These are phyloP conservation scores for Carpediemonas membranifera DNA, from an alignment of 78 protist species.

Conservation along the genomic window DNA sequence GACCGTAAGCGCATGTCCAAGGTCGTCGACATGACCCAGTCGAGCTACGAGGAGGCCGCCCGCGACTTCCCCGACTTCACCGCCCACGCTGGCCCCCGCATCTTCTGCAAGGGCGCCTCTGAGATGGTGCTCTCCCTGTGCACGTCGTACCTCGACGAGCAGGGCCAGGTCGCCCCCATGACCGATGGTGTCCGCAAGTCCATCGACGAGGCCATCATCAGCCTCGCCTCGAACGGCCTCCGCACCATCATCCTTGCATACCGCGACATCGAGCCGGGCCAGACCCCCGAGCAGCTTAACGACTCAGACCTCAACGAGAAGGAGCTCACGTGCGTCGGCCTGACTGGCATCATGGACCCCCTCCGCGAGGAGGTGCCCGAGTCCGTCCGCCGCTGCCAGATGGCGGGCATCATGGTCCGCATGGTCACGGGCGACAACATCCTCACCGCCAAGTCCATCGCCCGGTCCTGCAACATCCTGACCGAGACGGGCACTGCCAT, in stretches of 20 bases:
- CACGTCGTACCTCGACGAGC: background rate
- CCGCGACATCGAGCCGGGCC: too few relatives aligned
- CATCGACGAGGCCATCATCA: slow-evolving; percentile 25
- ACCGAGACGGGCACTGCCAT: slow-evolving; percentile 20
- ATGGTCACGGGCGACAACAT: too few relatives aligned
- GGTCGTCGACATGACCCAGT: too few relatives aligned
- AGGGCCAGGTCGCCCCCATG: slow-evolving; percentile 41
- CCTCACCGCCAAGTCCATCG: slow-evolving; percentile 38
- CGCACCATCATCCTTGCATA: slow-evolving; percentile 68
- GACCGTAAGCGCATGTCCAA: too few relatives aligned
- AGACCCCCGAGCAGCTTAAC: too few relatives aligned
- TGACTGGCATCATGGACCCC: slow-evolving; percentile 17
- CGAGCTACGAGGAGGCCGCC: too few relatives aligned
- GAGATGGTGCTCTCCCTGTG: slow-evolving; percentile 66
- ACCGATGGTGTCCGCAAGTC: slow-evolving; percentile 10
- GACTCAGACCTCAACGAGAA: background rate
- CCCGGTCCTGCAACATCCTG: slow-evolving; percentile 17
- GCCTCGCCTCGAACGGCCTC: slow-evolving; percentile 55
- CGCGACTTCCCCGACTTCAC: too few relatives aligned
- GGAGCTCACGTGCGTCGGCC: background rate
- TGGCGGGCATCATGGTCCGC: too few relatives aligned
- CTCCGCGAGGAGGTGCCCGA: too few relatives aligned
- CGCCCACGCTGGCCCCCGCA: too few relatives aligned
- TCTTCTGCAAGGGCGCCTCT: slow-evolving; percentile 72
- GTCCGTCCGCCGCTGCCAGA: slow-evolving; percentile 26